Conservation (phyloP, 2,329 filamentous ascomycete genomes). For the Ophioceras dolichostomum region DNA sequence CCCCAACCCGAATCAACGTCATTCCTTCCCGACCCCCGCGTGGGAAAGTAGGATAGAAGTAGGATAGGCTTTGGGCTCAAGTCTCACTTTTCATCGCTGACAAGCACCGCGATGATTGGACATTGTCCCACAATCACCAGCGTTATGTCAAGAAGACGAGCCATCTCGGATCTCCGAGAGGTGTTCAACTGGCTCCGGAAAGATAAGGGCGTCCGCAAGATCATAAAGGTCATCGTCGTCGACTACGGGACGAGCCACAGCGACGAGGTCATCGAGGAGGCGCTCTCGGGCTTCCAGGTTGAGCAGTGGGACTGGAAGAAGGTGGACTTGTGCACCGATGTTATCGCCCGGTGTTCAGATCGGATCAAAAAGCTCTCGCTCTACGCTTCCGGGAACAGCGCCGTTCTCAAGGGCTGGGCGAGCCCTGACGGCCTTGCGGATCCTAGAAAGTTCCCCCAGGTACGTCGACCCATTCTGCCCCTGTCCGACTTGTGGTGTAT, state of each 20-base stretch:
- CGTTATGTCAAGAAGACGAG: too few relatives aligned
- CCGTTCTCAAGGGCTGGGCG: constrained; percentile 4
- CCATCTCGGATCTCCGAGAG: too few relatives aligned
- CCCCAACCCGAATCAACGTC: too few relatives aligned
- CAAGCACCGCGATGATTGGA: too few relatives aligned
- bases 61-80: too few relatives aligned
- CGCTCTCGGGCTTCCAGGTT: constrained; percentile 2
- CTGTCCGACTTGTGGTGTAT: not conserved
- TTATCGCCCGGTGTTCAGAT: constrained; percentile 3
- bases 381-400: constrained; percentile 5
- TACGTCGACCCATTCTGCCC: not conserved
- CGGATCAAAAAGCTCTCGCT: constrained; percentile 6
- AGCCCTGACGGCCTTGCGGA: constrained; percentile 1
- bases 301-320: constrained; percentile 6
- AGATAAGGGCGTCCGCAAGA: constrained; percentile 2
- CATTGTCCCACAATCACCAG: too few relatives aligned
- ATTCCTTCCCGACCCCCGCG: too few relatives aligned
- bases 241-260: constrained; percentile 3
- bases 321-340: constrained; percentile 5
- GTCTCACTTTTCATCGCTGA: too few relatives aligned
- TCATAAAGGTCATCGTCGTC: constrained; percentile 4
- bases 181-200: constrained; percentile 6
- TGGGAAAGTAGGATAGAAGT: too few relatives aligned
- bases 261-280: constrained; percentile 5
- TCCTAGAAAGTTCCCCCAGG: constrained; percentile 1